These are phyloP conservation scores for Fomes fomentarius DNA, from an alignment of 1,284 basidiomycete species.

Conservation along the genomic window DNA sequence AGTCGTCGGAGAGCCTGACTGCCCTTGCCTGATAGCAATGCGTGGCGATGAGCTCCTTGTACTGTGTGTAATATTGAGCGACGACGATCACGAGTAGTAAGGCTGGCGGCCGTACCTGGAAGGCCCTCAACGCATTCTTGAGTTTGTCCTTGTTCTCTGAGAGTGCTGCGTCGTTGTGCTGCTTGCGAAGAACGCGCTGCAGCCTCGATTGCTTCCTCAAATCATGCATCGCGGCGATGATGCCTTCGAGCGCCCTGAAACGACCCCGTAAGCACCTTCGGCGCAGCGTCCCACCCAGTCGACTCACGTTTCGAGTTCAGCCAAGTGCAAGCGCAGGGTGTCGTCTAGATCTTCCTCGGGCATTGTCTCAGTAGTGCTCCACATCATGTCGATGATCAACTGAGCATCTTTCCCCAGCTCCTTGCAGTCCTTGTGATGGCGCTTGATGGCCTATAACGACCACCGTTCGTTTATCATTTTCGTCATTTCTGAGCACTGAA, in stretches of 20 bases:
- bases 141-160: not conserved
- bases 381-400: not conserved
- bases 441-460: not conserved
- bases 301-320: not conserved
- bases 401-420: not conserved
- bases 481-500: not conserved
- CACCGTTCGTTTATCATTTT: not conserved
- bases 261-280: too few species aligned
- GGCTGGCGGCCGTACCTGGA: not conserved
- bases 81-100: too few species aligned
- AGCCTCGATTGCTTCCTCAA: not conserved
- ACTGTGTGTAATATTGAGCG: too few species aligned
- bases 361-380: not conserved
- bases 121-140: not conserved
- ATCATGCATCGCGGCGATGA: not conserved
- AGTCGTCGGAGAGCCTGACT: too few species aligned
- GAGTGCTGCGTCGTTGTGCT: not conserved
- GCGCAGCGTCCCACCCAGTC: not conserved
- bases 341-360: not conserved
- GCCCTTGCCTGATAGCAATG: too few species aligned
- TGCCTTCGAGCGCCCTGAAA: not conserved
- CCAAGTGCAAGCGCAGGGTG: too few species aligned
- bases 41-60: too few species aligned
- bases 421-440: not conserved
- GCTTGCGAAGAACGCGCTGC: not conserved